Base-by-base conservation (phyloP, 257 asterid species). In the Scutellaria baicalensis region DNA sequence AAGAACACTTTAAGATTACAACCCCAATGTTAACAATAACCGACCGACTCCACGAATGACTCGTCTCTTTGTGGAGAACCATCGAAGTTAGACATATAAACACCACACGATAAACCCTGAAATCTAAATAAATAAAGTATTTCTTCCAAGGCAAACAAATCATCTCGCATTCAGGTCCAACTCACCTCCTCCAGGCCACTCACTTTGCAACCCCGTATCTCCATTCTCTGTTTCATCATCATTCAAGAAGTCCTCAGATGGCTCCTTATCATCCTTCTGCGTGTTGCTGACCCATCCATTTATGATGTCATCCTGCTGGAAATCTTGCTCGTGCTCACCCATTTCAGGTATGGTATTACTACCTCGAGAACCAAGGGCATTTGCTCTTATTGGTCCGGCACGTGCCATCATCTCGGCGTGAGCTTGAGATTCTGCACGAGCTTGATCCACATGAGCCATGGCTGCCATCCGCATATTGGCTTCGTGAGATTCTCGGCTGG, bases 181-280 rank as follows among this genome's bases (percentile, higher is more conserved):
- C 71, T 77, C 84, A 72, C 84, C 83, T 58, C 79, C 87, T 17
- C 77, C 84, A 12, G 75, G 83, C 85, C 84, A 83, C 50, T 72
- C 87, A 47, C 83, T 64, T 47, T 77, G 84, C 75, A 80, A 3
- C 0, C 70, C 77, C 6, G 73, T 50, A 61, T 80, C 84, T 52
- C 79, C 84, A 64, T 80, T 77, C 23, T 80, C 82, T 0, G 82
- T 76, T 75, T 93, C 97, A 23, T 94, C 99, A 17, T 91, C 99
- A 70, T 94, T 91, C 87, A 94, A 62, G 64, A 94, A 94, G 73
- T 94, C 99, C 69, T 89, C 99, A 0, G 97, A 94, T 3, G 97
- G 99, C 71, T 88, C 99, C 80, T 84, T 88, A n/a, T 91, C 96
- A 58, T 94, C 99, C 83, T 79, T 89, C 59, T 81, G 91, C 38